Evolutionary conservation across 495 filamentous ascomycete genomes (phyloP).

Genomic region (Chlorociboria aeruginascens): DNA sequence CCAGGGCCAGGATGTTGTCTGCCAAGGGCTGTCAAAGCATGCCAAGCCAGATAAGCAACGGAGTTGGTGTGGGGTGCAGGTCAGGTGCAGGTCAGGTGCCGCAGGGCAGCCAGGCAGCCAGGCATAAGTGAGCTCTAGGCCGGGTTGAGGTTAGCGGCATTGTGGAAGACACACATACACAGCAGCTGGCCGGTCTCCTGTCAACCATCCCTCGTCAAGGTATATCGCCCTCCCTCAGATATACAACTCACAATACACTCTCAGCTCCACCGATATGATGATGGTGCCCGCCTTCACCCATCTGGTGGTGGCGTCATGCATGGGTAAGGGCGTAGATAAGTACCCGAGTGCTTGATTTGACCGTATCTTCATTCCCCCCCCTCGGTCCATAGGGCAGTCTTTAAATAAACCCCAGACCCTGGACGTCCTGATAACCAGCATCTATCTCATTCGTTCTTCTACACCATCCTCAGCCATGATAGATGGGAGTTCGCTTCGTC

Average conservation of each 20-base stretch:
- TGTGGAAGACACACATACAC: too few relatives aligned
- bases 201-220: too few relatives aligned
- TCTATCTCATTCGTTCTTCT: neutral
- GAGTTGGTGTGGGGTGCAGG: too few relatives aligned
- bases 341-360: neutral
- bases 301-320: neutral
- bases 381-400: neutral
- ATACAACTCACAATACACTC: neutral
- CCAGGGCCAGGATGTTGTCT: too few relatives aligned
- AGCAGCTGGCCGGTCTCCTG: too few relatives aligned
- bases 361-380: neutral
- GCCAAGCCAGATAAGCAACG: too few relatives aligned
- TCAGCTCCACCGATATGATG: neutral
- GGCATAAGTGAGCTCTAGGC: too few relatives aligned
- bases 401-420: neutral
- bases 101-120: too few relatives aligned
- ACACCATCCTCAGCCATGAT: neutral
- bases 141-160: too few relatives aligned
- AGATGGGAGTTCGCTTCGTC: neutral
- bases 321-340: conserved; percentile 4
- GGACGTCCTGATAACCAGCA: neutral
- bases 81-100: too few relatives aligned
- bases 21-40: too few relatives aligned
- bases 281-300: too few relatives aligned
- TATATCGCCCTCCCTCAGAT: neutral